phyloP scores from a whole-genome alignment of 371 early-diverging fungal species.

The Rhizopus sp. region DNA sequence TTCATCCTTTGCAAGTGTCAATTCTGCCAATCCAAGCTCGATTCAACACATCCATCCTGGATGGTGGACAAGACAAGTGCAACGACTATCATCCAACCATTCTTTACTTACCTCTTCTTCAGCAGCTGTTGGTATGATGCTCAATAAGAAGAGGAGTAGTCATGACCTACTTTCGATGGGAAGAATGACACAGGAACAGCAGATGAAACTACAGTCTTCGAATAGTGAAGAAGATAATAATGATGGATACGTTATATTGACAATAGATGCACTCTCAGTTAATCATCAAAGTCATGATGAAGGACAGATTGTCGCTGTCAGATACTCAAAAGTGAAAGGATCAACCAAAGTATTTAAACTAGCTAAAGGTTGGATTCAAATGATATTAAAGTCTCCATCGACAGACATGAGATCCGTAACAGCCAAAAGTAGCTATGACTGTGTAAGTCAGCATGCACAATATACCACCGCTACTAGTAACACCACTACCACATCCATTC shows the following conservation, averaged over 20 bases:
- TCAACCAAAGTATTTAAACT: conserved; percentile 46
- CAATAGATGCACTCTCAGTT: conserved; percentile 41
- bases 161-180: conserved; percentile 24
- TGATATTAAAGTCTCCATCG: conserved; percentile 7
- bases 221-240: conserved; percentile 7
- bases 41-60: not conserved
- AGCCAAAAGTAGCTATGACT: not conserved
- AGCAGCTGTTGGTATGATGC: conserved; percentile 11
- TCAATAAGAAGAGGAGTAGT: conserved; percentile 16
- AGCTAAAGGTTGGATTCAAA: conserved; percentile 49
- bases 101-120: conserved; percentile 7
- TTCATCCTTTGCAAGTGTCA: conserved; percentile 12
- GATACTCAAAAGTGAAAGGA: conserved; percentile 41
- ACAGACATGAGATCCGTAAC: not conserved
- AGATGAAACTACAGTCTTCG: conserved; percentile 2
- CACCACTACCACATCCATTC: not conserved
- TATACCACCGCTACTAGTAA: too few species aligned
- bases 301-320: conserved; percentile 32
- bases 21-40: conserved; percentile 8
- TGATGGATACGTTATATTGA: conserved; percentile 38
- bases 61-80: conserved; percentile 24
- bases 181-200: conserved; percentile 17
- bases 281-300: conserved; percentile 17
- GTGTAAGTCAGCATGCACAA: too few species aligned
- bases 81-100: conserved; percentile 20